phyloP scores from a whole-genome alignment of 257 asterid species.

The Nicotiana benthamiana region DNA sequence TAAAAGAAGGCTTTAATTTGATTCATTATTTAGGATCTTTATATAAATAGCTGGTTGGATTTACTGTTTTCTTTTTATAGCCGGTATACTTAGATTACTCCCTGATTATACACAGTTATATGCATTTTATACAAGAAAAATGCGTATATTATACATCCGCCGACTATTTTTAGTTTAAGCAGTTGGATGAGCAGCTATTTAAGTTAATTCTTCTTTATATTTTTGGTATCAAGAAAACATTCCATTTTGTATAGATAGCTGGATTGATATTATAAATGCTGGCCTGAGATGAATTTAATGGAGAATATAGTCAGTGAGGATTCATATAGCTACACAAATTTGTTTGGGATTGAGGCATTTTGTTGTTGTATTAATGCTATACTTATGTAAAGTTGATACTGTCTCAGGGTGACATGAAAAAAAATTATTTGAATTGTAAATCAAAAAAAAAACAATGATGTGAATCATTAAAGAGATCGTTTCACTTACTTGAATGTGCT shows the following conservation, averaged over 20 bases:
- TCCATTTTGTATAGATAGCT: neutral
- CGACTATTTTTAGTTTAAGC: no score
- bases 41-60: no score
- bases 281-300: no score
- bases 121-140: no score
- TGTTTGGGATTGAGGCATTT: neutral
- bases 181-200: no score
- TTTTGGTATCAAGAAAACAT: neutral
- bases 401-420: neutral
- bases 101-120: no score
- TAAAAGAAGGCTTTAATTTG: neutral
- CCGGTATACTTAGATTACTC: no score
- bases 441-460: no score
- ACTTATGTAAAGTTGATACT: neutral
- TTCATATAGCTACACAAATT: no score
- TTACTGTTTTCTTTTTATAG: no score
- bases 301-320: no score
- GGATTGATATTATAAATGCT: neutral
- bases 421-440: neutral
- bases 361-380: neutral
- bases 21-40: neutral
- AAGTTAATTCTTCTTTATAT: neutral
- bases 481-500: neutral
- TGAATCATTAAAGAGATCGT: neutral
- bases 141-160: no score